Evolutionary conservation across 169 alveolate genomes (phyloP).

Genomic region (Toxoplasma gondii): DNA sequence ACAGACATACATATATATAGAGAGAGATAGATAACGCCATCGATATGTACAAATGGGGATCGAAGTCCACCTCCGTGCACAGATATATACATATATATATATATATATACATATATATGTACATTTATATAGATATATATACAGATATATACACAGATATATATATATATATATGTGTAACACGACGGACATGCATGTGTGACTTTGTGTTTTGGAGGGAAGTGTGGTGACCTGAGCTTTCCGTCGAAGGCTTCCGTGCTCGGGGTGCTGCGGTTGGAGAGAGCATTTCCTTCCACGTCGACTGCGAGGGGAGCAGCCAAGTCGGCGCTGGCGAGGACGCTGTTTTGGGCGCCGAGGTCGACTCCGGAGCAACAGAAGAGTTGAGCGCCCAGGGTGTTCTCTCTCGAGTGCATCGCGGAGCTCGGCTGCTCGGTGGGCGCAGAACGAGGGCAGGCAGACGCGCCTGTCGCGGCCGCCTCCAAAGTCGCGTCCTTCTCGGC

Average conservation of each 20-base stretch:
- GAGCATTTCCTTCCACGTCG: constrained; percentile 17
- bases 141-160: background rate
- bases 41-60: background rate
- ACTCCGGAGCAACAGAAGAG: background rate
- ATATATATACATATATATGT: too few relatives aligned
- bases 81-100: background rate
- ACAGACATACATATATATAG: background rate
- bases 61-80: background rate
- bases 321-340: constrained; percentile 47
- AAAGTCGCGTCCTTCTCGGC: background rate
- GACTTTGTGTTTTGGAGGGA: too few relatives aligned
- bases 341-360: constrained; percentile 30
- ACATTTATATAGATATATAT: too few relatives aligned
- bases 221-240: background rate
- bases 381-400: too few relatives aligned
- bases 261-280: constrained; percentile 37
- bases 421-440: too few relatives aligned
- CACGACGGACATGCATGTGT: background rate
- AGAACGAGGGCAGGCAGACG: too few relatives aligned
- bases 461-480: too few relatives aligned
- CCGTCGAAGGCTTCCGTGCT: constrained; percentile 49
- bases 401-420: too few relatives aligned
- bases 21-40: background rate
- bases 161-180: background rate
- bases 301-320: background rate